phyloP scores from a whole-genome alignment of 108 stramenopile species.

The Fragilariopsis cylindrus region DNA sequence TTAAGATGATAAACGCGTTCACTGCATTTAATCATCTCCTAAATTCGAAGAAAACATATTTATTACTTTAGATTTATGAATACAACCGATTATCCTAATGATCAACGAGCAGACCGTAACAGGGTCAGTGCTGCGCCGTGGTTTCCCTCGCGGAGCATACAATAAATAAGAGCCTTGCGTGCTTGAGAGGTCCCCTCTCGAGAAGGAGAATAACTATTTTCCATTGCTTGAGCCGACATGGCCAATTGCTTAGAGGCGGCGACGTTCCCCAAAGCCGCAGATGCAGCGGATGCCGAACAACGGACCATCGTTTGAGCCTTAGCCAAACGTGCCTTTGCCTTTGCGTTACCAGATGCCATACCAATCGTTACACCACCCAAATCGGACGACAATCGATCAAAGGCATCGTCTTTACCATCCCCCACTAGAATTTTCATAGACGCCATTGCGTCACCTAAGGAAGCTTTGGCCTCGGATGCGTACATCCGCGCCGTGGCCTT shows the following conservation, averaged over 20 bases:
- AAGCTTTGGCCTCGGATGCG: slow-evolving; percentile 60
- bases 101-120: slow-evolving; percentile 35
- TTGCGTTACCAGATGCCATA: slow-evolving; percentile 15
- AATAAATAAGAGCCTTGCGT: slow-evolving; percentile 47
- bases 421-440: slow-evolving; percentile 55
- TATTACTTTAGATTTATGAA: no score
- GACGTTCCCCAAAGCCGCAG: slow-evolving; percentile 36
- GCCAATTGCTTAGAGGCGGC: slow-evolving; percentile 54
- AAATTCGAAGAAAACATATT: no score
- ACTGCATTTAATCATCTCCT: no score
- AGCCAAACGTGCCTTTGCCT: slow-evolving; percentile 37
- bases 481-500: slow-evolving; percentile 66
- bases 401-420: slow-evolving; percentile 45
- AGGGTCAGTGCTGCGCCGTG: slow-evolving; percentile 40
- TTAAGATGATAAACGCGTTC: no score
- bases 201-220: slow-evolving; percentile 18
- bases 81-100: not conserved
- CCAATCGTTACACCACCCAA: slow-evolving; percentile 40
- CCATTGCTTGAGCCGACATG: slow-evolving; percentile 57
- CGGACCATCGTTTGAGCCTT: slow-evolving; percentile 56
- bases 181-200: slow-evolving; percentile 27
- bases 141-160: slow-evolving; percentile 57
- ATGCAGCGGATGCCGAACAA: slow-evolving; percentile 39
- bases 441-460: slow-evolving; percentile 40
- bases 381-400: slow-evolving; percentile 54